Conservation (phyloP, 139 green algal genomes). For the Nannochloris sp. region DNA sequence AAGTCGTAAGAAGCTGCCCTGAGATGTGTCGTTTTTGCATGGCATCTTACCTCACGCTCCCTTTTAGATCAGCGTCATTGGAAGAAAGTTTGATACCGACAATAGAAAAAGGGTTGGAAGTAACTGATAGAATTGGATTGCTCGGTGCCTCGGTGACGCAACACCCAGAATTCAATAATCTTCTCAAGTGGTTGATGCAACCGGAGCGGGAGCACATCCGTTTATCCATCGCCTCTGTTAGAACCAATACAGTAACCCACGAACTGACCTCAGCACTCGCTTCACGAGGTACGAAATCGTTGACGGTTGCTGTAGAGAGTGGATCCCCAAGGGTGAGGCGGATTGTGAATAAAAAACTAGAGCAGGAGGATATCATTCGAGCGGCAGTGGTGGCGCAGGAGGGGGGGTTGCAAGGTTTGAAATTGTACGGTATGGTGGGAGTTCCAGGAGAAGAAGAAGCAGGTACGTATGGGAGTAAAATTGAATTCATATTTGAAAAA, state of each 20-base stretch:
- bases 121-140: conserved; percentile 40
- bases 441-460: conserved; percentile 39
- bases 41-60: conserved; percentile 43
- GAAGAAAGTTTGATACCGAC: conserved; percentile 39
- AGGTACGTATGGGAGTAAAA: not conserved
- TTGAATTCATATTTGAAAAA: not conserved
- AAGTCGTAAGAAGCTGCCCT: conserved; percentile 41
- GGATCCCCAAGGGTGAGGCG: conserved; percentile 34
- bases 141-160: conserved; percentile 48
- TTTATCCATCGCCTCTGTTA: conserved; percentile 31
- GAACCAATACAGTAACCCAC: conserved; percentile 44
- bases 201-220: conserved; percentile 33
- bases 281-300: conserved; percentile 34
- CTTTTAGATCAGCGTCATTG: conserved; percentile 35
- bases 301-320: conserved; percentile 49
- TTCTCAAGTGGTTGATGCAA: conserved; percentile 34
- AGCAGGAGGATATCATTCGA: conserved; percentile 31
- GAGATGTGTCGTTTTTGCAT: conserved; percentile 53
- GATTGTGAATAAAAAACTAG: conserved; percentile 44
- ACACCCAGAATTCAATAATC: conserved; percentile 40
- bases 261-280: conserved; percentile 34
- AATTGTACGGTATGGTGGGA: conserved; percentile 51
- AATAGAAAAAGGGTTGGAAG: conserved; percentile 33
- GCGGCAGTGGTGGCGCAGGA: conserved; percentile 17
- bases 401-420: conserved; percentile 36